phyloP scores from a whole-genome alignment of 495 filamentous ascomycete species.

The Penicilliopsis zonata region DNA sequence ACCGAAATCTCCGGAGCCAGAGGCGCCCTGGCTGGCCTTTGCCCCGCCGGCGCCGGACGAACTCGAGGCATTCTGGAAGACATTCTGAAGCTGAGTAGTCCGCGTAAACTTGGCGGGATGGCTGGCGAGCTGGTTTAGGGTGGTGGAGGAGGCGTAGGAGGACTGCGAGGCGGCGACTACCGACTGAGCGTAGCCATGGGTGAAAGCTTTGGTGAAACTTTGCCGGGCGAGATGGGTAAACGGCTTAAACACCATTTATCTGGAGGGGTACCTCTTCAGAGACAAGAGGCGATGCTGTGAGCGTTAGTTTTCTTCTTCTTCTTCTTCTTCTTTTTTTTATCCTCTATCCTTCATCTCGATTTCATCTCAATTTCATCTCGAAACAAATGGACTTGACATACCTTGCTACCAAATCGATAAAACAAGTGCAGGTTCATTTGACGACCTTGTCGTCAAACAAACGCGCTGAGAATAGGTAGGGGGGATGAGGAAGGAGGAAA shows the following conservation, averaged over 20 bases:
- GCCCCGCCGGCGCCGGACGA: slow-evolving; percentile 32
- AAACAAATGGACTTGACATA: slow-evolving; percentile 14
- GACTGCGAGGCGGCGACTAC: slow-evolving; percentile 90
- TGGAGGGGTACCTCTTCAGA: slow-evolving; percentile 39
- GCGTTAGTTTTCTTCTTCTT: background rate
- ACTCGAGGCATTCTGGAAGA: slow-evolving; percentile 50
- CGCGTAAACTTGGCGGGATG: slow-evolving; percentile 48
- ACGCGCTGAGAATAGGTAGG: slow-evolving; percentile 32
- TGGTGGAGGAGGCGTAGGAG: slow-evolving; percentile 67
- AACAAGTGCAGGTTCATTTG: slow-evolving; percentile 53
- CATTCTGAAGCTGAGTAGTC: slow-evolving; percentile 59
- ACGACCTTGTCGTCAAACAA: slow-evolving; percentile 47
- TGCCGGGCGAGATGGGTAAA: slow-evolving; percentile 90
- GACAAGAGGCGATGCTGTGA: slow-evolving; percentile 34
- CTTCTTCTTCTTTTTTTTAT: background rate
- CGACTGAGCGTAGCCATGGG: slow-evolving; percentile 94
- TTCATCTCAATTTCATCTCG: background rate
- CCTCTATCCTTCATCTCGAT: background rate
- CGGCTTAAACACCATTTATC: slow-evolving; percentile 75
- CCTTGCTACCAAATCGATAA: slow-evolving; percentile 36
- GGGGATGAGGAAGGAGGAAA: slow-evolving; percentile 3
- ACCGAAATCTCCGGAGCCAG: slow-evolving; percentile 38
- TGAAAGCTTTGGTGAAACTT: slow-evolving; percentile 90
- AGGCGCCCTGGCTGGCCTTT: slow-evolving; percentile 29
- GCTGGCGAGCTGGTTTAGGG: slow-evolving; percentile 39